Evolutionary conservation across 1,284 basidiomycete genomes (phyloP), one percentile per base, ranked within the genome.

Genomic region (Cutaneotrichosporon sp.): DNA sequence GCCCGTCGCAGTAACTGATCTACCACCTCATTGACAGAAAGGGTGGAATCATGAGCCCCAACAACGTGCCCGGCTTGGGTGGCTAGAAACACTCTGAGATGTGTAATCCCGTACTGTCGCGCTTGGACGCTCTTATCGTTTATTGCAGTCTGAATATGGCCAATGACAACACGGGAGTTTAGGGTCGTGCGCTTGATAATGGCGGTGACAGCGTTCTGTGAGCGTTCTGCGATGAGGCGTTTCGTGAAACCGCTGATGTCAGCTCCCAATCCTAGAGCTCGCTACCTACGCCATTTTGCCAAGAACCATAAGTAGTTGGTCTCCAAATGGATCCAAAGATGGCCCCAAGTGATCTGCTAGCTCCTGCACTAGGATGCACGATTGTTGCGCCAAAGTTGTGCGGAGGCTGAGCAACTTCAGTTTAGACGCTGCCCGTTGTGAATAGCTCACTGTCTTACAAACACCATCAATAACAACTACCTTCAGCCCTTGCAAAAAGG

Each of bases 151-250:
- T 80, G 84, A n/a, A 97, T 76, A 46, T 90, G 80, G 14, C 86
- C 80, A 4, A 94, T 70, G 50, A 88, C 73, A 8, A 81, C 71
- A 23, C 87, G 83, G n/a, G 87, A 83, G 51, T 84, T 85, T 46
- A 84, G 80, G 2, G 87, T 85, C 1, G 85, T 83, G 62, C 87
- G 76, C 9, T 78, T 78, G 35, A 98, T 81, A 57, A 97, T 80
- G 4, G 80, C 77, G 1, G 81, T 79, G 1, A 88, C 81, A 1
- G 83, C 80, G 7, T 80, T 78, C 69, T 97, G 96, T 0, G 92
- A 90, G 51, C 86, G 85, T 52, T 89, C 85, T 12, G 88, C 90
- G 33, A 86, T 83, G 43, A 97, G 85, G 70, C 92, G 96, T 76
- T 99, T 99, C n/a, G 94, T 97, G 55, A 90, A 85, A 8, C 85